A percentile compares a stretch with the other conserved stretches of the same genome.
Conservation (phyloP, 306 rosid species). For the Cucumis sativus region Cucumber_9930_V3 NC_026658.2:5040001-5040500, state of each 20-base stretch:
- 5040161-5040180: constrained; percentile 70
- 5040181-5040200: constrained; percentile 33
- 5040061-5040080: constrained; percentile 48
- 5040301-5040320: constrained; percentile 67
- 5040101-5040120: constrained; percentile 40
- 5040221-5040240: constrained; percentile 51
- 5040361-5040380: constrained; percentile 50
- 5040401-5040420: constrained; percentile 37
- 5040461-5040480: constrained; percentile 50
- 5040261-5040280: constrained; percentile 62
- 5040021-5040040: constrained; percentile 49
- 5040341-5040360: constrained; percentile 92
- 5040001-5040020: constrained; percentile 44
- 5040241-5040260: constrained; percentile 80
- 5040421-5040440: constrained; percentile 37
- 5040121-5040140: constrained; percentile 52
- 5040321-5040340: constrained; percentile 75
- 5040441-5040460: constrained; percentile 65
- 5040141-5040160: constrained; percentile 31
- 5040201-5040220: constrained; percentile 75
- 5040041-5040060: constrained; percentile 29
- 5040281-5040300: constrained; percentile 49
- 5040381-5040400: constrained; percentile 41
- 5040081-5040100: constrained; percentile 39
- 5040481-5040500: constrained; percentile 37